Conservation (phyloP, 73 alveolate genomes). For the Paraurostyla sp. region DNA sequence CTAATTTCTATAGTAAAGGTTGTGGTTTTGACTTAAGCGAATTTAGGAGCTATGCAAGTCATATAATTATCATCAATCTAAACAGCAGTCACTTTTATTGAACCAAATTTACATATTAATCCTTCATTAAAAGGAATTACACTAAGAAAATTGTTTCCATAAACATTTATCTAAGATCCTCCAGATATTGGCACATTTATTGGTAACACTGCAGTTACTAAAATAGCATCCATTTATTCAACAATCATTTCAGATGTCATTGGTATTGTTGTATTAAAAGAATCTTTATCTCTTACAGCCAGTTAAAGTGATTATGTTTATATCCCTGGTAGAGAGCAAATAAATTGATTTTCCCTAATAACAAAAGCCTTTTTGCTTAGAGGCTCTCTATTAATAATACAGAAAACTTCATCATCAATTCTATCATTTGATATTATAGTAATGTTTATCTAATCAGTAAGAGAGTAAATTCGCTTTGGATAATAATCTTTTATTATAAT, state of each 20-base stretch:
- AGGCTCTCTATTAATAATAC: no score
- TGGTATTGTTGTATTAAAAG: no score
- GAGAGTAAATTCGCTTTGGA: not conserved
- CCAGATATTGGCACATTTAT: slow-evolving; percentile 17
- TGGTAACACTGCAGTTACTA: not conserved
- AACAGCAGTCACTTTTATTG: not conserved
- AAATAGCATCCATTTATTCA: not conserved
- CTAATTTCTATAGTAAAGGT: not conserved
- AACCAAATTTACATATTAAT: slow-evolving; percentile 32
- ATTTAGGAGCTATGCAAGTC: slow-evolving; percentile 6
- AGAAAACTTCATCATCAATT: no score
- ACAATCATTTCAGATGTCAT: not conserved
- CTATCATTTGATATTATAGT: not conserved
- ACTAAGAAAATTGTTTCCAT: not conserved
- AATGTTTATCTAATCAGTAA: not conserved
- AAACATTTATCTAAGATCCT: not conserved
- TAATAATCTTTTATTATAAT: not conserved
- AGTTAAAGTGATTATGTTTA: no score
- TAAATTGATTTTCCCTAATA: no score
- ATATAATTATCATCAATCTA: not conserved
- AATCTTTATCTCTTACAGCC: no score
- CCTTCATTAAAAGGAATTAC: not conserved
- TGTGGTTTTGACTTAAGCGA: not conserved
- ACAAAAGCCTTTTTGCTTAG: no score
- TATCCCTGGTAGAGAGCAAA: no score